Conservation (phyloP, 2,329 filamentous ascomycete species). For the Exserohilum rostratum region DNA sequence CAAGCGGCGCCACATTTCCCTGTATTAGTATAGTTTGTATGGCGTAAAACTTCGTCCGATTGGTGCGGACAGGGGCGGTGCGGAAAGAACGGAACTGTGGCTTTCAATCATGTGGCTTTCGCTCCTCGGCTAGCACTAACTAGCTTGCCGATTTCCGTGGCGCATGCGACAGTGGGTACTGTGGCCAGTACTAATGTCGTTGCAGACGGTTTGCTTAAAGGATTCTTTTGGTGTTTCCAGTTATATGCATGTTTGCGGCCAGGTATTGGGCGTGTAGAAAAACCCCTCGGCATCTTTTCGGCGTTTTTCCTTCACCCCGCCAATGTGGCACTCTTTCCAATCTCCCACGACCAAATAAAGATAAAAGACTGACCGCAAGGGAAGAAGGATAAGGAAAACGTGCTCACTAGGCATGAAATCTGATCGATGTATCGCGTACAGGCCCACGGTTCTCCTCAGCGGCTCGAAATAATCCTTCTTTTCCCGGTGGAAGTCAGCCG, state of each 20-base stretch:
- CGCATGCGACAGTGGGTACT: conserved; percentile 4
- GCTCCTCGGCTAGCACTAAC: conserved; percentile 7
- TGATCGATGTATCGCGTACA: neutral
- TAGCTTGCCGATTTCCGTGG: conserved; percentile 22
- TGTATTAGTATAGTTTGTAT: conserved; percentile 5
- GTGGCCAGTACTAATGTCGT: neutral
- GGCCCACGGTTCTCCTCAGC: neutral
- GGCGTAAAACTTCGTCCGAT: conserved; percentile 12
- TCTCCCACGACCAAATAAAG: neutral
- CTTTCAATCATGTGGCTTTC: conserved; percentile 15
- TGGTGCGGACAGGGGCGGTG: conserved; percentile 10
- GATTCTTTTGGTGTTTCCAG: neutral
- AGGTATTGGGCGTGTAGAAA: neutral
- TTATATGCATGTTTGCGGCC: neutral
- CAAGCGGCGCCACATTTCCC: conserved; percentile 10
- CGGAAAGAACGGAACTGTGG: conserved; percentile 21
- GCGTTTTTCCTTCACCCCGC: neutral
- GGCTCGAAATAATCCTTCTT: neutral
- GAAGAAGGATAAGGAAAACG: neutral
- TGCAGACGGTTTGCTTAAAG: neutral
- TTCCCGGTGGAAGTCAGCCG: neutral
- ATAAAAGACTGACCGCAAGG: neutral
- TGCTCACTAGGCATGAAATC: neutral
- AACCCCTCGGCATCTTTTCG: neutral
- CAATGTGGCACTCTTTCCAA: neutral